Evolutionary conservation across 2,329 filamentous ascomycete species (phyloP).

Genomic region (Pseudopyricularia javanii): DNA sequence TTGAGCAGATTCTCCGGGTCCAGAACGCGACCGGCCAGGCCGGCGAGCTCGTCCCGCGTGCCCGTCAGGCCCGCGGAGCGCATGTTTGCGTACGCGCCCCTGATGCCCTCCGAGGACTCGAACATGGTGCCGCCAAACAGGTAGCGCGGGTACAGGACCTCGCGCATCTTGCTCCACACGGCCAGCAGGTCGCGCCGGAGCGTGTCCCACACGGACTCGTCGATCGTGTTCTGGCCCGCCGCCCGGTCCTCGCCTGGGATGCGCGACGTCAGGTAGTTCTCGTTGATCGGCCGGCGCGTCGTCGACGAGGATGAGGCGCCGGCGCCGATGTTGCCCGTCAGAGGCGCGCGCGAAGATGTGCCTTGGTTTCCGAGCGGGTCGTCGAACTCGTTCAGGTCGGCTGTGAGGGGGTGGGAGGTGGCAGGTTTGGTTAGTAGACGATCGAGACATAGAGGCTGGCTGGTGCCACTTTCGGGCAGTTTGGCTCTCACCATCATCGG

Average conservation of each 20-base stretch:
- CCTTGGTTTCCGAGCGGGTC: constrained; percentile 56
- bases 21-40: constrained; percentile 48
- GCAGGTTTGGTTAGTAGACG: constrained; percentile 2
- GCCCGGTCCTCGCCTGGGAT: constrained; percentile 89
- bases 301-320: constrained; percentile 23
- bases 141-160: constrained; percentile 93
- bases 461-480: not conserved
- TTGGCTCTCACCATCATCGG: constrained; percentile 55
- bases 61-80: constrained; percentile 45
- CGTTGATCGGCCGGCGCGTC: constrained; percentile 48
- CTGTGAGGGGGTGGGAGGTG: constrained; percentile 24
- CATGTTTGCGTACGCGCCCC: constrained; percentile 50
- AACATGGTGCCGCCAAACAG: constrained; percentile 63
- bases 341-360: constrained; percentile 61
- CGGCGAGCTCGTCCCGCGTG: constrained; percentile 49
- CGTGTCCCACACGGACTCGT: constrained; percentile 97
- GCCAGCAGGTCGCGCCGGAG: constrained; percentile 80
- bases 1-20: constrained; percentile 48
- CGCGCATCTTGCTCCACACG: constrained; percentile 96
- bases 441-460: not conserved
- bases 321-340: constrained; percentile 66
- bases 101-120: constrained; percentile 37
- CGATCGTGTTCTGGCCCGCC: constrained; percentile 84
- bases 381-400: constrained; percentile 84
- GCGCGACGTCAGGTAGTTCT: constrained; percentile 74